Evolutionary conservation across 2,329 filamentous ascomycete genomes (phyloP), one percentile per base, ranked within the genome.

Genomic region (Acrocalymma vagum): DNA sequence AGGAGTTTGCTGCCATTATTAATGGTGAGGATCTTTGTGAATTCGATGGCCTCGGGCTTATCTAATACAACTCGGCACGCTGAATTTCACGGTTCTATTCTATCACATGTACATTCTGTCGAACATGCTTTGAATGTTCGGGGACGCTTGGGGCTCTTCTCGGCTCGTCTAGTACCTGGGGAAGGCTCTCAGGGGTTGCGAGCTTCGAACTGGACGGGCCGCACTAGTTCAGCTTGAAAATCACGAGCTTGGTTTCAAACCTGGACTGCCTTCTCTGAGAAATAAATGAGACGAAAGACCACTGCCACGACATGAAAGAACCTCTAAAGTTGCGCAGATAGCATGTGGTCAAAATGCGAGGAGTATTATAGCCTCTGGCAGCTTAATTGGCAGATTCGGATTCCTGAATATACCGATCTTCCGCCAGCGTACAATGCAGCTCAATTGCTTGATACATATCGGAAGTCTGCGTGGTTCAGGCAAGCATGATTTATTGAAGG

Each of bases 301-400:
- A n/a, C n/a, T n/a, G n/a, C n/a, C n/a, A n/a, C n/a, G n/a, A n/a
- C n/a, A 15, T 34, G 25, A 14, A 14, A 34, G 20, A 24, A 34
- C 25, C 14, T 34, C 23, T 16, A 24, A 34, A n/a, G 20, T 34
- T 34, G 20, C 25, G 31, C 31, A 34, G 31, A 34, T 18, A 14
- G 11, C 23, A 22, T 22, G 23, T 15, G 20, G 22, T 13, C 23
- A 17, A 34, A 34, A 26, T 34, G 22, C 22, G 14, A 34, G 25
- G 31, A 34, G 31, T 24, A 34, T 26, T 34, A 34, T 22, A 24
- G 20, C 14, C 23, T 24, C 25, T 24, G 25, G 31, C 31, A 34
- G 31, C 18, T 34, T 20, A 34, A 34, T 22, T 34, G 14, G 31
- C 31, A 34, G 31, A n/a, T n/a, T n/a, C 20, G 26, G 31, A 24